These are phyloP conservation scores for Baudoinia panamericana DNA, from an alignment of 495 filamentous ascomycete species.

Conservation along the genomic window DNA sequence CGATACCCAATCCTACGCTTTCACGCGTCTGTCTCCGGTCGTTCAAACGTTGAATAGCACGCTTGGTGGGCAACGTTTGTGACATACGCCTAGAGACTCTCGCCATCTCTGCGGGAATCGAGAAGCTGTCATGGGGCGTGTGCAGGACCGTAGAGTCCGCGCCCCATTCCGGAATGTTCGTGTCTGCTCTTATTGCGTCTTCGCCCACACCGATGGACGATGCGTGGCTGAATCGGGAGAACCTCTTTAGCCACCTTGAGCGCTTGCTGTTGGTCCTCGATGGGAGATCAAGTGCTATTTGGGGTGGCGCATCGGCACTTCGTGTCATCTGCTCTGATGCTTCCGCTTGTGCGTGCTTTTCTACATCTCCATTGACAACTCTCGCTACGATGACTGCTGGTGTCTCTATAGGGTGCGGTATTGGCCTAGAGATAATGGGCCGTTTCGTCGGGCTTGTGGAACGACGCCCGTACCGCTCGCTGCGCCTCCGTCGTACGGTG, in stretches of 20 bases:
- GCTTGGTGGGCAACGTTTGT: conserved; percentile 19
- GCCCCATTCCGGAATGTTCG: conserved; percentile 24
- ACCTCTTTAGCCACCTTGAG: conserved; percentile 14
- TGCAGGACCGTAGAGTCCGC: conserved; percentile 18
- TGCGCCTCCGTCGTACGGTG: conserved; percentile 14
- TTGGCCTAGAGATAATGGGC: conserved; percentile 25
- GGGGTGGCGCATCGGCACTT: conserved; percentile 21
- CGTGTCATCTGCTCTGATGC: conserved; percentile 1
- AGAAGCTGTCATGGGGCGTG: conserved; percentile 27
- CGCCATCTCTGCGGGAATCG: conserved; percentile 26
- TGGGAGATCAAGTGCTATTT: conserved; percentile 19
- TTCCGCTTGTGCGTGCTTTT: conserved; percentile 14
- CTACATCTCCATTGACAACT: conserved; percentile 19
- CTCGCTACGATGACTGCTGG: not conserved
- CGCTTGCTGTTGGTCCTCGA: not conserved
- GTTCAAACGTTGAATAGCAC: conserved; percentile 6
- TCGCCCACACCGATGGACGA: conserved; percentile 24
- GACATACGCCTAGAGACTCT: conserved; percentile 19
- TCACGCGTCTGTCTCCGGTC: conserved; percentile 5
- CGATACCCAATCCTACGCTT: conserved; percentile 16
- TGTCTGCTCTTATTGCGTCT: conserved; percentile 20
- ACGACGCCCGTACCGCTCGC: conserved; percentile 11
- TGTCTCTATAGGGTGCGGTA: not conserved
- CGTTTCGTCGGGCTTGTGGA: conserved; percentile 15
- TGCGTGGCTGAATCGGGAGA: conserved; percentile 13